Evolutionary conservation across 2,329 filamentous ascomycete genomes (phyloP), one percentile per base, ranked within the genome.

Genomic region (Chrysoporthe puriensis): DNA sequence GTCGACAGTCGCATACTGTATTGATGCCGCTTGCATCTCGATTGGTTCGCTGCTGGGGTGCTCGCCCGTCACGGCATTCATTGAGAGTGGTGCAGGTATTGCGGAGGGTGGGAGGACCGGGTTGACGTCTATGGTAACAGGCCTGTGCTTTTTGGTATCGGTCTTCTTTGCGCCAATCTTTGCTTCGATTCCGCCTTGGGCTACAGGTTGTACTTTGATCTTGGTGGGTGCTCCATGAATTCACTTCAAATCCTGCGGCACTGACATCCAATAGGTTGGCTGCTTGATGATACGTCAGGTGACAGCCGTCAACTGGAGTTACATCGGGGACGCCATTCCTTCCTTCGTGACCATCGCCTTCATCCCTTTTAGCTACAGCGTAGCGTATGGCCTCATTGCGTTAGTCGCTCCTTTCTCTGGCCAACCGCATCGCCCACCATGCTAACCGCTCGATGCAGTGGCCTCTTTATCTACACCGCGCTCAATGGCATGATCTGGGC

Each of bases 141-240:
- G 93, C 5, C 66, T 96, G 62, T 94, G 91, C 80, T 97, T 97
- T 83, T 91, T 97, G 81, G 88, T 96, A 76, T 88, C 91, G 67
- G 86, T 96, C 70, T 96, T 96, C 84, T 96, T 96, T 76, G 93
- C 93, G 0, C 93, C 93, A 0, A 95, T 96, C 67, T 96, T 96
- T 75, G 93, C 93, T 11, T 94, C 91, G 0, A 96, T 96, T 67
- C 93, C 93, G 4, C 90, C 93, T 0, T 96, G 92, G 92, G 93
- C 93, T 2, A 97, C 93, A 0, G 93, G 93, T 60, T 94, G 91
- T 76, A 94, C 94, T n/a, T 85, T 94, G 13, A 83, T 94, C 71
- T 81, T 94, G 71, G 88, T 87, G 77, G 75, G 82, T 42, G 4
- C 21, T 13, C 40, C 1, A 42, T 18, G 11, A 3, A 11, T 16